phyloP scores from a whole-genome alignment of 2,329 filamentous ascomycete genomes.

The Trichoderma brevicompactum region DNA sequence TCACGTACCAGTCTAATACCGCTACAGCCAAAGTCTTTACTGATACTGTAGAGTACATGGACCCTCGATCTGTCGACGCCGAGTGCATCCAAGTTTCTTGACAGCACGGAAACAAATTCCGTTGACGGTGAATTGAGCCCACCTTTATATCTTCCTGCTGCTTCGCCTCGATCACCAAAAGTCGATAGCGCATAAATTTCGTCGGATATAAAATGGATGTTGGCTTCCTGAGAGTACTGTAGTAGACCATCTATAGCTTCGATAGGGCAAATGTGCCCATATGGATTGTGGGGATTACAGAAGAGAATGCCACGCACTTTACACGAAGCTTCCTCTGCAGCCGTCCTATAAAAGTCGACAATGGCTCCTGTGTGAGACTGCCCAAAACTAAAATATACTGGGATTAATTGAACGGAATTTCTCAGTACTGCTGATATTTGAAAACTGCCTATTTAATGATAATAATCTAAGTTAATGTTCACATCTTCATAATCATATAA shows the following conservation, averaged over 20 bases:
- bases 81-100: conserved; percentile 9
- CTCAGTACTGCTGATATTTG: conserved; percentile 23
- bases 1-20: conserved; percentile 18
- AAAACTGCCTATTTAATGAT: conserved; percentile 14
- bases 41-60: conserved; percentile 24
- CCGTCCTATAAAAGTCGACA: conserved; percentile 12
- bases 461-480: background rate
- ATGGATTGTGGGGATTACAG: conserved; percentile 27
- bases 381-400: conserved; percentile 8
- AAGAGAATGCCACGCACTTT: conserved; percentile 23
- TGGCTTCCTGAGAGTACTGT: conserved; percentile 12
- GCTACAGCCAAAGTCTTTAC: conserved; percentile 27
- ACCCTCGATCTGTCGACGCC: conserved; percentile 10
- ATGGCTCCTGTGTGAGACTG: background rate
- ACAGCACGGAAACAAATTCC: conserved; percentile 24
- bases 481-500: no score
- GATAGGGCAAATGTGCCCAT: conserved; percentile 24
- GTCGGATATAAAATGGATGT: conserved; percentile 26
- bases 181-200: conserved; percentile 24
- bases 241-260: conserved; percentile 19
- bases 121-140: background rate
- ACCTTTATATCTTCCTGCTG: background rate
- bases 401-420: conserved; percentile 22
- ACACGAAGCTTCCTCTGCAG: background rate
- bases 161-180: conserved; percentile 5